Evolutionary conservation across 2,329 filamentous ascomycete genomes (phyloP).

Genomic region (Neodidymelliopsis sp.): DNA sequence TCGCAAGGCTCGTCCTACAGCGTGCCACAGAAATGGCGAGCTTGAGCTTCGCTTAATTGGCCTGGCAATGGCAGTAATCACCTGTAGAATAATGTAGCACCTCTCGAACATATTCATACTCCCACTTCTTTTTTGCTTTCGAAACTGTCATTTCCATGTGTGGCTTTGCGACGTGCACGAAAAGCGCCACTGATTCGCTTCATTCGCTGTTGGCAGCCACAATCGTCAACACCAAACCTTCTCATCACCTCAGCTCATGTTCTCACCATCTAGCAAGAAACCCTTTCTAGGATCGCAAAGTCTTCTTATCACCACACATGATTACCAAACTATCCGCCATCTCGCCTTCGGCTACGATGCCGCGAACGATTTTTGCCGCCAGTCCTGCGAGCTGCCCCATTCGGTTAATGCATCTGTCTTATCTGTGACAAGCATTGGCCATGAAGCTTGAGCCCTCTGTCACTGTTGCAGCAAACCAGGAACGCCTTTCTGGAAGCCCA

Average conservation of each 20-base stretch:
- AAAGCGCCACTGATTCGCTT: neutral
- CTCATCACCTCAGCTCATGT: neutral
- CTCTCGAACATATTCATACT: neutral
- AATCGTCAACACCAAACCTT: slow-evolving; percentile 4
- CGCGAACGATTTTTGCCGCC: neutral
- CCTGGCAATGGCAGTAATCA: slow-evolving; percentile 23
- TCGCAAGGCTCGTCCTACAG: slow-evolving; percentile 26
- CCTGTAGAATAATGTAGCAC: neutral
- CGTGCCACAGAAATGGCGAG: neutral
- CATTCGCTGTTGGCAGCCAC: slow-evolving; percentile 10
- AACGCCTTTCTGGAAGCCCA: slow-evolving; percentile 1
- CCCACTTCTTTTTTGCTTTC: neutral
- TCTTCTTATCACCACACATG: neutral
- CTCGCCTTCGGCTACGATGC: slow-evolving; percentile 1
- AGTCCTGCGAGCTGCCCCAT: slow-evolving; percentile 26
- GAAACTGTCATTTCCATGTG: neutral
- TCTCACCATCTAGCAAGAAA: too few relatives aligned
- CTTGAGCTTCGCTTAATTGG: slow-evolving; percentile 1
- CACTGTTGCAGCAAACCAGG: neutral
- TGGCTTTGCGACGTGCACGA: neutral
- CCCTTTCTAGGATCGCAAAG: too few relatives aligned
- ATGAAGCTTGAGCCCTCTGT: slow-evolving; percentile 27
- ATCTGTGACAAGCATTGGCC: slow-evolving; percentile 34
- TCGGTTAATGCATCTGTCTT: slow-evolving; percentile 24
- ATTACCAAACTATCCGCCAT: neutral